Conservation (phyloP, 805 yeast genomes). For the Candida broadrunensis region DNA sequence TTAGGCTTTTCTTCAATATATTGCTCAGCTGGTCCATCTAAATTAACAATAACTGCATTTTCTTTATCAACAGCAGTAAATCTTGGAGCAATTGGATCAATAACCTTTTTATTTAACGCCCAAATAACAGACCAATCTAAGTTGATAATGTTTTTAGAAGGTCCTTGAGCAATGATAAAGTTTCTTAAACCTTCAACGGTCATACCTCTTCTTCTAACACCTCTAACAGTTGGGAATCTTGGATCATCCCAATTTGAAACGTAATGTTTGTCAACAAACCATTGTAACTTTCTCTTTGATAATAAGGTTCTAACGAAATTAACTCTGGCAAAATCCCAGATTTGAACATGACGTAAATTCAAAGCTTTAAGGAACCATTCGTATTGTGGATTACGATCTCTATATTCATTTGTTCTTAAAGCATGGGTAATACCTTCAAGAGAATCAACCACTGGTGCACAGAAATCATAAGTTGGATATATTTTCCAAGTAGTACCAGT, state of each 20-base stretch:
- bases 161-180: slow-evolving; percentile 94
- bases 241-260: slow-evolving; percentile 99
- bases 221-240: slow-evolving; percentile 98
- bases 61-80: slow-evolving; percentile 71
- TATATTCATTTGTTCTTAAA: slow-evolving; percentile 95
- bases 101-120: slow-evolving; percentile 96
- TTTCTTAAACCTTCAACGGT: slow-evolving; percentile 94
- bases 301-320: slow-evolving; percentile 94
- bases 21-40: slow-evolving; percentile 69
- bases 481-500: slow-evolving; percentile 92
- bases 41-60: slow-evolving; percentile 66
- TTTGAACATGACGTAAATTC: slow-evolving; percentile 83
- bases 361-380: slow-evolving; percentile 90
- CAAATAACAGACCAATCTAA: slow-evolving; percentile 97
- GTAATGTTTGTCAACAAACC: slow-evolving; percentile 92
- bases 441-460: slow-evolving; percentile 95
- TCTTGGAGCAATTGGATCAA: slow-evolving; percentile 97
- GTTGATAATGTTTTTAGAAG: slow-evolving; percentile 94
- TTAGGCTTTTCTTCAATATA: slow-evolving; percentile 74
- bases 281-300: slow-evolving; percentile 96
- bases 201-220: slow-evolving; percentile 99
- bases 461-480: slow-evolving; percentile 98
- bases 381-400: slow-evolving; percentile 98
- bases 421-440: slow-evolving; percentile 98
- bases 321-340: slow-evolving; percentile 98